A percentile compares a stretch with the other conserved stretches of the same genome.
Evolutionary conservation across 2,329 filamentous ascomycete genomes (phyloP).

Genomic region (Madurella mycetomatis): DNA sequence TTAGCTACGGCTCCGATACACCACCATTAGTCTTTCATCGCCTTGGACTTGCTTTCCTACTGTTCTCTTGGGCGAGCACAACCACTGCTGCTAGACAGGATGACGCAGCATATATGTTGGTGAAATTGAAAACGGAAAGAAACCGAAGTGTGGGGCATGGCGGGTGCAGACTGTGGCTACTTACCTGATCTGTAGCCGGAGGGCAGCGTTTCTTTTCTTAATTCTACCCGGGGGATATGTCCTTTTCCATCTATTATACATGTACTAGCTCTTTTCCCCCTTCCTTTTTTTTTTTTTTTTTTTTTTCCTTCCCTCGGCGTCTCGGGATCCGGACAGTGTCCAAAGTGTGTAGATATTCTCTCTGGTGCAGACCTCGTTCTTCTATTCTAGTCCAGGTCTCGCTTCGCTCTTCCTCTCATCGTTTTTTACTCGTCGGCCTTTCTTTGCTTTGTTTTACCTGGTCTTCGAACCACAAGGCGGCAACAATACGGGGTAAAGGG

Average conservation of each 20-base stretch:
- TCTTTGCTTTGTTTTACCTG: no score
- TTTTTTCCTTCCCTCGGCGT: neutral
- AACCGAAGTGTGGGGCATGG: no score
- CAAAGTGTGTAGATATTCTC: neutral
- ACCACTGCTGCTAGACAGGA: no score
- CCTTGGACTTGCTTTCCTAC: no score
- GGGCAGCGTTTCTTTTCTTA: neutral
- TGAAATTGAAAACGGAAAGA: no score
- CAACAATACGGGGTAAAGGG: no score
- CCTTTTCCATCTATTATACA: constrained; percentile 2
- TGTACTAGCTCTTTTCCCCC: constrained; percentile 3
- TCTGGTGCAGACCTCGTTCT: neutral
- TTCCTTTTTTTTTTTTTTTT: neutral
- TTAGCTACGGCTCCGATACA: no score
- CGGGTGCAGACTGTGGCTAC: neutral
- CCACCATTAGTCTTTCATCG: no score
- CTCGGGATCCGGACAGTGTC: neutral
- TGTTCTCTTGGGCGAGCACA: no score
- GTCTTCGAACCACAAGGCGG: no score
- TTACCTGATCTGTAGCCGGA: neutral
- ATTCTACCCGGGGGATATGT: neutral
- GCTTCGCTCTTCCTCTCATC: neutral
- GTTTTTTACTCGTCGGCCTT: neutral
- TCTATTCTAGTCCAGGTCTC: neutral
- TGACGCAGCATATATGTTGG: no score